Conservation (phyloP, 768 basidiomycete species). For the Glaciozyma antarctica region DNA sequence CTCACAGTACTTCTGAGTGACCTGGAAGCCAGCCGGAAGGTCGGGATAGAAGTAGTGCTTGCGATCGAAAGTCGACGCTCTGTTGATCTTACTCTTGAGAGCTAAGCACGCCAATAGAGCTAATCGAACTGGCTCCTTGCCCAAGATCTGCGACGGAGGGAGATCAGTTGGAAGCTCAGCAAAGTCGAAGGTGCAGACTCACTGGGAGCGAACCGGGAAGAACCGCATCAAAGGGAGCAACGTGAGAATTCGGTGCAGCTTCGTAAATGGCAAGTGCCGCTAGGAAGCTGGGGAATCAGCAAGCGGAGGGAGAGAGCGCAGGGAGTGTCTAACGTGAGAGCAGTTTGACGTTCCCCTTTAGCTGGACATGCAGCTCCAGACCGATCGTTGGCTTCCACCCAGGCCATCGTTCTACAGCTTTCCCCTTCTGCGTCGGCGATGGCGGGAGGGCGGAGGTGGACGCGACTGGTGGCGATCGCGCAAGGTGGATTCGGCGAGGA, state of each 20-base stretch:
- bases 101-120: conserved; percentile 74
- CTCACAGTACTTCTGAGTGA: conserved; percentile 87
- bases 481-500: too few relatives aligned
- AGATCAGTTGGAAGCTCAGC: conserved; percentile 42
- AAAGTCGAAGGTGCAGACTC: conserved; percentile 36
- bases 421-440: background rate
- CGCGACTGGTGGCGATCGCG: too few relatives aligned
- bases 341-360: conserved; percentile 75
- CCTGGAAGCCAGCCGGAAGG: conserved; percentile 88
- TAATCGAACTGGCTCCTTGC: conserved; percentile 51
- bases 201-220: conserved; percentile 91
- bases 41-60: conserved; percentile 99
- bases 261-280: conserved; percentile 46
- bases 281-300: conserved; percentile 23
- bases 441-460: background rate
- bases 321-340: conserved; percentile 60
- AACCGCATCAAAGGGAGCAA: conserved; percentile 73
- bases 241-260: conserved; percentile 59
- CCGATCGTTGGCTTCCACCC: conserved; percentile 87
- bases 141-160: conserved; percentile 37
- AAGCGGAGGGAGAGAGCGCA: background rate
- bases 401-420: conserved; percentile 7
- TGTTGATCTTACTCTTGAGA: conserved; percentile 43
- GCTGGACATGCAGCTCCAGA: conserved; percentile 90
- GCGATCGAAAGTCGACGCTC: conserved; percentile 62